A percentile compares a stretch with the other conserved stretches of the same genome.
These are phyloP conservation scores for Zarea fungicola DNA, from an alignment of 2,329 filamentous ascomycete species.

Conservation along the genomic window DNA sequence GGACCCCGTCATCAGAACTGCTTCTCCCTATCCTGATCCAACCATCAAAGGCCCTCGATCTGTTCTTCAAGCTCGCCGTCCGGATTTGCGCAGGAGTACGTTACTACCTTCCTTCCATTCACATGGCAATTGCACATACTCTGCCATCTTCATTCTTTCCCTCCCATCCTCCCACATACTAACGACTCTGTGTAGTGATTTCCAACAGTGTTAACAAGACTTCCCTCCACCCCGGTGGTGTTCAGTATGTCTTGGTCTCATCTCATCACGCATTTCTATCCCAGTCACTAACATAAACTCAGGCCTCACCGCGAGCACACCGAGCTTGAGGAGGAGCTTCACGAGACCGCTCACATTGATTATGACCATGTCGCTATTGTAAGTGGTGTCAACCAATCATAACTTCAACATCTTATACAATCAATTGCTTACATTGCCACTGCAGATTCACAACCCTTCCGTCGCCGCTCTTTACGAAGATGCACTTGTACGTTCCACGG, in stretches of 20 bases:
- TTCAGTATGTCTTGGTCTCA: conserved; percentile 62
- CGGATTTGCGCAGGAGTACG: conserved; percentile 39
- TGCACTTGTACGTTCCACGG: conserved; percentile 57
- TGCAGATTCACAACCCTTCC: conserved; percentile 78
- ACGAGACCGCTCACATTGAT: conserved; percentile 97
- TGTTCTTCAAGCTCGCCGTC: conserved; percentile 31
- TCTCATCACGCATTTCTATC: conserved; percentile 11
- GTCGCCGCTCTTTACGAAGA: conserved; percentile 97
- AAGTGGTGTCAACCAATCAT: conserved; percentile 33
- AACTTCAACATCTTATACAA: neutral
- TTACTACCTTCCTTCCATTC: conserved; percentile 16
- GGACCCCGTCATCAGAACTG: conserved; percentile 34
- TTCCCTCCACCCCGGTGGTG: conserved; percentile 81
- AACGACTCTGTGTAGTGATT: conserved; percentile 39
- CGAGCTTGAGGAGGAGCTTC: conserved; percentile 92
- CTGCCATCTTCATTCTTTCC: neutral
- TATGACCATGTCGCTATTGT: conserved; percentile 98
- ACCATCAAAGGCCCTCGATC: conserved; percentile 36
- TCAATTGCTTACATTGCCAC: neutral
- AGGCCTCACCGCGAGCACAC: conserved; percentile 87
- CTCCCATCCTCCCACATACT: conserved; percentile 12
- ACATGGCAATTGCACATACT: neutral
- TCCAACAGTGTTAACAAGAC: conserved; percentile 77
- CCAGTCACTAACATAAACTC: conserved; percentile 24
- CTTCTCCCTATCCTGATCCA: conserved; percentile 35